These are phyloP conservation scores for Leptographium flavum DNA, from an alignment of 2,329 filamentous ascomycete genomes.

Conservation along the genomic window DNA sequence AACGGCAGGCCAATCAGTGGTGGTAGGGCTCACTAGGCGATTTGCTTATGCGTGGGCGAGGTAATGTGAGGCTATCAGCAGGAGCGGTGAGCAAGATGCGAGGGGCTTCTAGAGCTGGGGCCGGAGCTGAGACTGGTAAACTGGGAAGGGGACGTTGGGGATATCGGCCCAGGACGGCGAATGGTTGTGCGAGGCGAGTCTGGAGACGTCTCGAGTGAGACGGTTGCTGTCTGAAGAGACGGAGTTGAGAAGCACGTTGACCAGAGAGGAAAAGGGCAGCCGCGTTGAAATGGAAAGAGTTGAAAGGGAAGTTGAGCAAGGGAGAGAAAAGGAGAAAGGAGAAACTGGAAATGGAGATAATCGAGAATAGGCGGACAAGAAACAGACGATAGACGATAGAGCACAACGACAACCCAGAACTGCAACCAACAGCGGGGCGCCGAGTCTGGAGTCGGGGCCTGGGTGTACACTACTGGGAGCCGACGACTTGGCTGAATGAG, in stretches of 20 bases:
- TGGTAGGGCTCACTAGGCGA: neutral
- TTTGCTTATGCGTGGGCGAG: neutral
- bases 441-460: neutral
- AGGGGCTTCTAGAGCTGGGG: neutral
- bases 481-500: neutral
- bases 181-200: no score
- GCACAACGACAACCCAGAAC: neutral
- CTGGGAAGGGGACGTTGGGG: neutral
- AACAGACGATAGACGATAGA: no score
- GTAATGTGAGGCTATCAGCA: neutral
- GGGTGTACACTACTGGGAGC: neutral
- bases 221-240: no score
- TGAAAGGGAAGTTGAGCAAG: no score
- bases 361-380: no score
- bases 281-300: no score
- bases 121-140: neutral
- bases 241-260: no score
- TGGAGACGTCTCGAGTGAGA: no score
- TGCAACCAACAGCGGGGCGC: neutral
- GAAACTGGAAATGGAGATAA: no score
- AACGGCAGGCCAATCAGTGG: neutral
- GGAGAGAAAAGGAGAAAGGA: no score
- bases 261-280: no score
- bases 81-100: neutral
- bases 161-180: no score